Conservation (phyloP, 2,329 filamentous ascomycete genomes). For the Sporothrix luriei region DNA sequence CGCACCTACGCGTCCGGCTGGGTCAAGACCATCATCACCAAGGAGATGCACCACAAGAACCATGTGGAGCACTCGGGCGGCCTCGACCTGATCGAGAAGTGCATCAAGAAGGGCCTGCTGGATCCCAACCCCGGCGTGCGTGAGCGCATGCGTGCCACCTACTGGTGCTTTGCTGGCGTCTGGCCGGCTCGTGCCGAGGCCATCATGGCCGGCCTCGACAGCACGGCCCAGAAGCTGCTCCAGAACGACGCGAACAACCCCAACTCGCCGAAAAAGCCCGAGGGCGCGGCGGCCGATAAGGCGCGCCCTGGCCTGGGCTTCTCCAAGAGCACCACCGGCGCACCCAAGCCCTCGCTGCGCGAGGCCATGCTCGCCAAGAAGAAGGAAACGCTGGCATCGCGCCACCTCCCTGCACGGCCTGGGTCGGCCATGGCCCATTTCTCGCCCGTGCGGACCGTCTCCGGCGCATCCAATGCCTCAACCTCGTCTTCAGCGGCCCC, state of each 20-base stretch:
- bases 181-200: constrained; percentile 76
- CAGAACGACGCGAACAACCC: constrained; percentile 84
- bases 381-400: constrained; percentile 59
- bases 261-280: constrained; percentile 62
- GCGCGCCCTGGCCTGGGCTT: constrained; percentile 61
- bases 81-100: constrained; percentile 81
- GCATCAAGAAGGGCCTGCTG: constrained; percentile 81
- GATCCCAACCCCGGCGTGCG: constrained; percentile 90
- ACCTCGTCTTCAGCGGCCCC: constrained; percentile 39
- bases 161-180: constrained; percentile 77
- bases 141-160: constrained; percentile 81
- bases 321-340: constrained; percentile 63
- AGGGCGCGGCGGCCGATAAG: constrained; percentile 38
- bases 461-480: constrained; percentile 43
- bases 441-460: constrained; percentile 53
- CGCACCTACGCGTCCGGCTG: constrained; percentile 77
- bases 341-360: constrained; percentile 68
- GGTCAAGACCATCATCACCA: constrained; percentile 79
- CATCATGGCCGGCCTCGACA: constrained; percentile 77
- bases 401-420: constrained; percentile 58
- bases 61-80: constrained; percentile 84
- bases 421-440: constrained; percentile 67
- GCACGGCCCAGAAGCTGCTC: constrained; percentile 75
- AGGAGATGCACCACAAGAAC: constrained; percentile 75
- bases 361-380: constrained; percentile 86